Evolutionary conservation across 225 moss, liverwort and hornwort genomes (phyloP).

Genomic region (Sphagnum tenellum): DNA sequence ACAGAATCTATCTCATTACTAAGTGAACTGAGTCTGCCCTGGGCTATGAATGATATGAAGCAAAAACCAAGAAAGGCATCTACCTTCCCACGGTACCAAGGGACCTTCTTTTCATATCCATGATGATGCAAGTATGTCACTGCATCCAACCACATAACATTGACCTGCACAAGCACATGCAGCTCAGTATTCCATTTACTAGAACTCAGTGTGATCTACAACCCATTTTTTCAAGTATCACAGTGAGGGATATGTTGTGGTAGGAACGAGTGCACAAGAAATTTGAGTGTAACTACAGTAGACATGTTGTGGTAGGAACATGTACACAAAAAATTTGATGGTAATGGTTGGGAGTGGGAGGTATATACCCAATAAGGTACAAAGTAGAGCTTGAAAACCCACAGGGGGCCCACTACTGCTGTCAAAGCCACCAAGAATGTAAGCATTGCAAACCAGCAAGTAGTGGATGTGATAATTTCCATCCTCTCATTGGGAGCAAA

Average conservation of each 20-base stretch:
- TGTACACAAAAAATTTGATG: no score
- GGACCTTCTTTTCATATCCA: constrained; percentile 55
- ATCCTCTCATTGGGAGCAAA: constrained; percentile 46
- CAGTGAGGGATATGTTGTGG: no score
- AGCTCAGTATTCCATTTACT: no score
- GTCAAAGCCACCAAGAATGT: constrained; percentile 2
- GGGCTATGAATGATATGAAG: no score
- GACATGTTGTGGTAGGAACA: no score
- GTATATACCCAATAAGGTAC: constrained; percentile 22
- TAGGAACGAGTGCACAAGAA: no score
- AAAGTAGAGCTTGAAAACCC: constrained; percentile 39
- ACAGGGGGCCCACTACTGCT: constrained; percentile 14
- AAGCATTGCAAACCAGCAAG: constrained; percentile 45
- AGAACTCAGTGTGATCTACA: not conserved
- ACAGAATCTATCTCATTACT: no score
- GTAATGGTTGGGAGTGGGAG: no score
- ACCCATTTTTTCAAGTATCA: no score
- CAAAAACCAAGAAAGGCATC: no score
- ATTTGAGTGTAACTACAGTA: no score
- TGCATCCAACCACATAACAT: constrained; percentile 47
- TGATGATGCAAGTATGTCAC: constrained; percentile 77
- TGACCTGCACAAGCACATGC: constrained; percentile 3
- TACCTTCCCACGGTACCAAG: constrained; percentile 58
- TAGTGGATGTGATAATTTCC: constrained; percentile 35
- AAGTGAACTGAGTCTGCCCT: no score